Base-by-base conservation (phyloP, 805 yeast genomes). In the Metschnikowia cubensis region DNA sequence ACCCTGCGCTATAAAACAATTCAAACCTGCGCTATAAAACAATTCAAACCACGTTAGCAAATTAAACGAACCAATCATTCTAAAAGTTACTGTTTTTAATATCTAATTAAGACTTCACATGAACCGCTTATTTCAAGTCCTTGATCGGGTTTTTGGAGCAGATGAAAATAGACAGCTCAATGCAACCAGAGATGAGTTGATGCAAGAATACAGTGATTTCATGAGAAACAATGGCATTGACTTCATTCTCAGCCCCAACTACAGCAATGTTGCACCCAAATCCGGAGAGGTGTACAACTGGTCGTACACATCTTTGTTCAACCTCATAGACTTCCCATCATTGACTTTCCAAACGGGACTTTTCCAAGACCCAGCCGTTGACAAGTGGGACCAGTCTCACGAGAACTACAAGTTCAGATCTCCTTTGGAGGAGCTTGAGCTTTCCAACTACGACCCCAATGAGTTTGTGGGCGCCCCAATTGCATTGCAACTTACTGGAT, bases 301-400 rank as follows among this genome's bases (percentile, higher is more conserved):
- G 91, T 86, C 91, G 3, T 87, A 87, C 72, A 85, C 92, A 5
- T 70, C 89, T 2, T 74, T 85, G 54, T 87, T 82, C 80, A 87
- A 87, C 68, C 62, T 86, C 50, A 66, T 85, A 54, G 95, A 87
- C 65, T 74, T 81, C 60, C 90, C 95, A 38, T 80, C 83, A 35
- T 79, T 84, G 52, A 74, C 76, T 1, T 71, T 81, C 68, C 89
- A 86, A 59, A 77, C 88, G 4, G 82, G 87, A 8, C 66, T 83
- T 55, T 70, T 64, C 55, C 86, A 76, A 60, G 87, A 84, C 63
- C 80, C 83, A 31, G 52, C 54, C 6, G 53, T 76, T 36, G 90
- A 84, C 62, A 57, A 66, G 36, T 76, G 79, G 70, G 81, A 72
- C 41, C 64, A 58, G 34, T 54, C 60, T 17, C 68, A 63, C 45